Base-by-base conservation (phyloP, 176 grass and related monocot genomes). In the Eleusine coracana region DNA sequence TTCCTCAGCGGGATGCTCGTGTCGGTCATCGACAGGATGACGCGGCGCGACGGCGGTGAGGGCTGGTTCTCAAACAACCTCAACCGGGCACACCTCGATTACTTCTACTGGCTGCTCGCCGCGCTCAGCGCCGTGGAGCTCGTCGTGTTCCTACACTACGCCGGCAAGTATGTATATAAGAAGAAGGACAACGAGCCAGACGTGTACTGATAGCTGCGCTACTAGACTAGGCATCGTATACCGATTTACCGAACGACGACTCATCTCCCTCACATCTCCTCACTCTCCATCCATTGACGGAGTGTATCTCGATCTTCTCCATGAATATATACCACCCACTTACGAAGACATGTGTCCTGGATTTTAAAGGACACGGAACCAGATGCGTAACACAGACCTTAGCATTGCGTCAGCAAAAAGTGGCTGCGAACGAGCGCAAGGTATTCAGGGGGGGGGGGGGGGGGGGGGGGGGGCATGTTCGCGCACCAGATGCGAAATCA, bases 61-160 rank as follows among this genome's bases (percentile, higher is more conserved):
- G 44, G 72, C 8, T 90, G 88, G 88, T 90, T 90, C 73, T 58
- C 73, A 45, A 78, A 86, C 67, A 90, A 90, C 36, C 88, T 90
- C 46, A 90, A 90, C 73, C 79, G 83, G 21, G 88, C 66, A 16
- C 88, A 90, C 82, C 87, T 89, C 66, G 83, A 89, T 66, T 89
- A 89, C 66, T 89, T 89, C 78, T 89, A 89, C 56, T 89, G 87
- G 83, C 87, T 89, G 71, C 6, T 89, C 55, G 87, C 83, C 66
- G 82, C 18, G 10, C 78, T 85, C 45, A 82, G 87, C 66, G 72
- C 67, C 15, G 12, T 85, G 13, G 89, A 89, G 79, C 63, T 94
- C 10, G 28, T 71, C 41, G 63, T 81, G 8, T 94, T 86, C 79
- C 16, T 87, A n/a, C 79, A 27, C 59, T 71, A 76, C 51, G 76